Evolutionary conservation across 2,329 filamentous ascomycete genomes (phyloP).

Genomic region (Triangularia setosa): DNA sequence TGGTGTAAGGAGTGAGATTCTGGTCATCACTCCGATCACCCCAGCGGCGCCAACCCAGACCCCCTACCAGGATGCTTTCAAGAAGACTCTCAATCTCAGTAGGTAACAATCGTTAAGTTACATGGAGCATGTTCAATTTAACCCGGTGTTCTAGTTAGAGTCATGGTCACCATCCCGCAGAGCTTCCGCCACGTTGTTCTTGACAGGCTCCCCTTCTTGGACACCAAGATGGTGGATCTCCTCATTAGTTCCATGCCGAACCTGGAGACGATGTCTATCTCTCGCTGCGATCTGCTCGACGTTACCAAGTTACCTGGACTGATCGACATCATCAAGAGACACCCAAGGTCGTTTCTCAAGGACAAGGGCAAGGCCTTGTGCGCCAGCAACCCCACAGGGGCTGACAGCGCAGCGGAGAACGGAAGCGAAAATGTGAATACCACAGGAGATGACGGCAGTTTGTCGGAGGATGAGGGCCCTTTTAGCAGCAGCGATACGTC

Average conservation of each 20-base stretch:
- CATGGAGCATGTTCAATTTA: neutral
- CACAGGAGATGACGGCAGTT: neutral
- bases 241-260: slow-evolving; percentile 23
- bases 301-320: slow-evolving; percentile 18
- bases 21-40: neutral
- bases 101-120: neutral
- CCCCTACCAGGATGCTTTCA: slow-evolving; percentile 7
- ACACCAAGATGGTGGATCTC: slow-evolving; percentile 14
- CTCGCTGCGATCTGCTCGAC: slow-evolving; percentile 22
- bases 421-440: neutral
- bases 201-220: slow-evolving; percentile 21
- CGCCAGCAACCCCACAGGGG: neutral
- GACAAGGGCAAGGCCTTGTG: neutral
- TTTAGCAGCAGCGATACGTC: neutral
- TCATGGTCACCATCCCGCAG: neutral
- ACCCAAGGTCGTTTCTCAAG: neutral
- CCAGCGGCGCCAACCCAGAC: neutral
- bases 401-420: neutral
- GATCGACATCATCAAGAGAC: slow-evolving; percentile 14
- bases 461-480: neutral
- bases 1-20: slow-evolving; percentile 1
- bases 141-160: neutral
- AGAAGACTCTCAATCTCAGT: slow-evolving; percentile 6
- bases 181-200: slow-evolving; percentile 19
- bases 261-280: slow-evolving; percentile 19